Evolutionary conservation across 352 stramenopile genomes (phyloP).

Genomic region (Pythium chondricola): DNA sequence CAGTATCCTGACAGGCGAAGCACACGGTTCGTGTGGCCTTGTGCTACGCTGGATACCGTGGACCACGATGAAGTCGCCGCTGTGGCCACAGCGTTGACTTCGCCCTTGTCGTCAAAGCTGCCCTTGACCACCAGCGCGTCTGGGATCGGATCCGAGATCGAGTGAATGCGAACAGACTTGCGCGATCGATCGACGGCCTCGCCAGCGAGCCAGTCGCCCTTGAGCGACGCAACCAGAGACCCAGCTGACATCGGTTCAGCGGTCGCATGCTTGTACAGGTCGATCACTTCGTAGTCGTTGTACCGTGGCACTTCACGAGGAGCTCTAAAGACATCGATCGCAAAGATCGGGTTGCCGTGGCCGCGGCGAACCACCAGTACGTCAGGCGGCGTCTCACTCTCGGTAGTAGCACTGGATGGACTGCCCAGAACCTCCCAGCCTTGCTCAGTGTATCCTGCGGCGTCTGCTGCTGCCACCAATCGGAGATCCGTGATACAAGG

Average conservation of each 20-base stretch:
- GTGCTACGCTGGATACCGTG: conserved; percentile 18
- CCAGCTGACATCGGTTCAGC: background rate
- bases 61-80: conserved; percentile 36
- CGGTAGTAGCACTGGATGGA: conserved; percentile 27
- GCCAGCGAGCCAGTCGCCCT: conserved; percentile 70
- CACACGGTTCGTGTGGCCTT: conserved; percentile 15
- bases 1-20: conserved; percentile 70
- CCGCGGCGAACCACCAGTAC: conserved; percentile 71
- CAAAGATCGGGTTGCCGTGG: conserved; percentile 83
- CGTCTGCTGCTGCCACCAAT: conserved; percentile 42
- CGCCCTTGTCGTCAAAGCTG: conserved; percentile 62
- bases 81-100: conserved; percentile 53
- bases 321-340: conserved; percentile 80
- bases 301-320: conserved; percentile 82
- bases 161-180: conserved; percentile 58
- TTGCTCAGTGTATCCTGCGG: conserved; percentile 33
- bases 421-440: conserved; percentile 74
- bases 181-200: conserved; percentile 64
- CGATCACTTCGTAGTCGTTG: conserved; percentile 86
- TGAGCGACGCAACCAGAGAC: conserved; percentile 17
- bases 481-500: conserved; percentile 75
- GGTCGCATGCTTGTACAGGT: conserved; percentile 30
- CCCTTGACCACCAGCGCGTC: conserved; percentile 59
- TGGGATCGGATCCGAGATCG: conserved; percentile 44
- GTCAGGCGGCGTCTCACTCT: conserved; percentile 17